Conservation (phyloP, 768 basidiomycete genomes). For the Flagelloscypha sp. region DNA sequence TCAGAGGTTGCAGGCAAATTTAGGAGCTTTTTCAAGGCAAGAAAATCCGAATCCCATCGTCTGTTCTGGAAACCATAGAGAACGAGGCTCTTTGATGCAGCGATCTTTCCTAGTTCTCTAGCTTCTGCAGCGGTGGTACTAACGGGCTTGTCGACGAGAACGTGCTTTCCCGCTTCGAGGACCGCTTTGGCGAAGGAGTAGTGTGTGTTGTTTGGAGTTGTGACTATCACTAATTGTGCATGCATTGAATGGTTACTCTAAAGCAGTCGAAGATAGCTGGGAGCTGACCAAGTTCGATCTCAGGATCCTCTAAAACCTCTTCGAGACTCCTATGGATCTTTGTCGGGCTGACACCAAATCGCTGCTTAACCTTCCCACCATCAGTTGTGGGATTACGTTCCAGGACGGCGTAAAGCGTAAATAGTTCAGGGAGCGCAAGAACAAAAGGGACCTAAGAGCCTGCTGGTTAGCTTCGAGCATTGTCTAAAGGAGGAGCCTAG, state of each 20-base stretch:
- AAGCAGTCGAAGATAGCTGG: no score
- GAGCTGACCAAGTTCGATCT: conserved; percentile 63
- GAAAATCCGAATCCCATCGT: conserved; percentile 73
- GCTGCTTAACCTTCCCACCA: conserved; percentile 56
- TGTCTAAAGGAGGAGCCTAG: no score
- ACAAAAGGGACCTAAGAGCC: conserved; percentile 80
- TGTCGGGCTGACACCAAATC: conserved; percentile 46
- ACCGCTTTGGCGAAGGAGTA: conserved; percentile 57
- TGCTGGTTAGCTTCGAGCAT: no score
- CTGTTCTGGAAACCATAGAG: conserved; percentile 71
- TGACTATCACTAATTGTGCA: conserved; percentile 59
- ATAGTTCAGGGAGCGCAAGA: conserved; percentile 59
- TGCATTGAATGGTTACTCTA: no score
- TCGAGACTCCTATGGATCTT: conserved; percentile 56
- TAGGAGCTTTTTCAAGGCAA: conserved; percentile 54
- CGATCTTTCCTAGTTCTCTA: conserved; percentile 49
- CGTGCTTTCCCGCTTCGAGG: conserved; percentile 66
- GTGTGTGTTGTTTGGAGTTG: conserved; percentile 71
- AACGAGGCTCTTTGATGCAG: conserved; percentile 49
- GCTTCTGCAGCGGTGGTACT: conserved; percentile 54
- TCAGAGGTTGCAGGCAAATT: conserved; percentile 42
- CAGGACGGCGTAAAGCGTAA: conserved; percentile 66
- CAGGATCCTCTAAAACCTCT: conserved; percentile 49
- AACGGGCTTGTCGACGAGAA: conserved; percentile 76
- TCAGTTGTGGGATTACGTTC: conserved; percentile 57